These are phyloP conservation scores for Neurospora africana DNA, from an alignment of 495 filamentous ascomycete genomes.

Conservation along the genomic window DNA sequence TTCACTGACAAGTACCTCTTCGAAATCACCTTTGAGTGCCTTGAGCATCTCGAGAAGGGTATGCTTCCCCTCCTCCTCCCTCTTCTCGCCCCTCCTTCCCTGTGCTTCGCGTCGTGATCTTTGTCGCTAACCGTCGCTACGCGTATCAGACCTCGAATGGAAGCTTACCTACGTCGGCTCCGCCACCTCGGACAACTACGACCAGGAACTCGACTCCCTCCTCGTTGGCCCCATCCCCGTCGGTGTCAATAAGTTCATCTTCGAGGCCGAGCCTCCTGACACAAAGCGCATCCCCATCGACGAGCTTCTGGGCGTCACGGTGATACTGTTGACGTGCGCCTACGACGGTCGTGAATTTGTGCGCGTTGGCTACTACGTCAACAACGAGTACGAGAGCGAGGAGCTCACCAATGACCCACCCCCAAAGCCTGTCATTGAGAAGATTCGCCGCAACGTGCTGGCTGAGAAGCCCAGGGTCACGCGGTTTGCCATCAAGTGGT, in stretches of 20 bases:
- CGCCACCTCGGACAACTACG: constrained; percentile 93
- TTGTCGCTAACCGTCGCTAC: not conserved
- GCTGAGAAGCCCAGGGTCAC: constrained; percentile 97
- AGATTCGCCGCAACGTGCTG: constrained; percentile 80
- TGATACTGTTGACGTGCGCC: constrained; percentile 90
- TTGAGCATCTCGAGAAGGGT: constrained; percentile 88
- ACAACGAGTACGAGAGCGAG: constrained; percentile 94
- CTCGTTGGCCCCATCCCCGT: constrained; percentile 94
- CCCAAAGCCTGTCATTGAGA: constrained; percentile 81
- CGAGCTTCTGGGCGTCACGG: constrained; percentile 93
- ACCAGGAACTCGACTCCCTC: constrained; percentile 94
- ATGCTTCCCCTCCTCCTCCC: constrained; percentile 6
- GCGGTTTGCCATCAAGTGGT: constrained; percentile 99
- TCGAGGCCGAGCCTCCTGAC: constrained; percentile 88
- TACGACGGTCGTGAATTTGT: constrained; percentile 97
- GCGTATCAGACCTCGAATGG: constrained; percentile 80
- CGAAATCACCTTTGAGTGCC: constrained; percentile 97
- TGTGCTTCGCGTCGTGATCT: not conserved
- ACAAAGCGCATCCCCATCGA: constrained; percentile 80
- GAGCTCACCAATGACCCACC: constrained; percentile 82
- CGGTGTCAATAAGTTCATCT: constrained; percentile 96
- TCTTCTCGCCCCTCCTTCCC: not conserved
- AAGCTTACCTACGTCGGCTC: constrained; percentile 98
- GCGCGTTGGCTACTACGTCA: constrained; percentile 97
- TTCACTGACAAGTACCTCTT: constrained; percentile 87